Conservation (phyloP, 345 rosid genomes). For the Heritiera littoralis region DNA sequence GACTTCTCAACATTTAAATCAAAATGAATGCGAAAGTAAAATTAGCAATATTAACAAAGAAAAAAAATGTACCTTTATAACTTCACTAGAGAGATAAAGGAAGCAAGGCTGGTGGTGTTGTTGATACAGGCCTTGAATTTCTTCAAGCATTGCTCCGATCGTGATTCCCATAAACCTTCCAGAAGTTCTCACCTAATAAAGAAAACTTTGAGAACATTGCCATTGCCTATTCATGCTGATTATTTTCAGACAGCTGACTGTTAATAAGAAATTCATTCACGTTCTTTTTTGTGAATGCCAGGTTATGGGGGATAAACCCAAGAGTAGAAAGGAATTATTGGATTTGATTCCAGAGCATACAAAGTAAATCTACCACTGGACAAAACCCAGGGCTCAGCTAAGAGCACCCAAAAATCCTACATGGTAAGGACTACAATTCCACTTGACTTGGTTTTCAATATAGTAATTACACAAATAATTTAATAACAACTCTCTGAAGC, state of each 20-base stretch:
- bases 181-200: constrained; percentile 82
- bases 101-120: constrained; percentile 98
- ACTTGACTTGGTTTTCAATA: background rate
- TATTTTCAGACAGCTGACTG: background rate
- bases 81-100: constrained; percentile 98
- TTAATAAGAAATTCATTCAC: background rate
- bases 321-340: background rate
- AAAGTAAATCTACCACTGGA: background rate
- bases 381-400: background rate
- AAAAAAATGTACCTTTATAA: constrained; percentile 69
- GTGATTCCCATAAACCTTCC: constrained; percentile 91
- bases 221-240: constrained; percentile 10
- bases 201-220: constrained; percentile 24
- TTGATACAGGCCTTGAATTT: constrained; percentile 85
- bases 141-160: constrained; percentile 93
- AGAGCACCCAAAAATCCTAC: background rate
- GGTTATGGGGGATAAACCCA: background rate
- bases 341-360: background rate
- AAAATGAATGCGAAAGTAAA: background rate
- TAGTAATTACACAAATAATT: background rate
- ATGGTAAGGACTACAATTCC: background rate
- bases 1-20: constrained; percentile 16
- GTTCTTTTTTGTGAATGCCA: background rate
- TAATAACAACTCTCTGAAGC: background rate
- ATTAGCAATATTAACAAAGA: constrained; percentile 4